A percentile compares a stretch with the other conserved stretches of the same genome.
Evolutionary conservation across 768 basidiomycete genomes (phyloP).

Genomic region (Russula olivacea): DNA sequence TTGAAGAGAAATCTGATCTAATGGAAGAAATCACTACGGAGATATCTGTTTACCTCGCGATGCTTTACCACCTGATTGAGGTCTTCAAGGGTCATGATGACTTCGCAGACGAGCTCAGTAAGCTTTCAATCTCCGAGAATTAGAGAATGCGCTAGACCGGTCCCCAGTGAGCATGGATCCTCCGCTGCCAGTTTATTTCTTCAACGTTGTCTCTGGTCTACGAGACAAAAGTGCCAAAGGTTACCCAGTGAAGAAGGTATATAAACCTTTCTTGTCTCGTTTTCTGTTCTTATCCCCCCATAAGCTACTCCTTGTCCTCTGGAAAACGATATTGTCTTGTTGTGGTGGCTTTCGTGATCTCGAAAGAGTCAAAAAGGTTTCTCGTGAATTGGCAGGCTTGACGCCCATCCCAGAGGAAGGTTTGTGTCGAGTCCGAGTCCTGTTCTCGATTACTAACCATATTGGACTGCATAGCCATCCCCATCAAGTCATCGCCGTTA

Average conservation of each 20-base stretch:
- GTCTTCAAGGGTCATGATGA: conserved; percentile 89
- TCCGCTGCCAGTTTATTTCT: conserved; percentile 87
- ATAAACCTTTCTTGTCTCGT: conserved; percentile 15
- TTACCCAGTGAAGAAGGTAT: conserved; percentile 95
- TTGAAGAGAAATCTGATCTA: conserved; percentile 66
- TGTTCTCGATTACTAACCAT: neutral
- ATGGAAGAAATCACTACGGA: conserved; percentile 90
- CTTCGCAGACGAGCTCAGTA: conserved; percentile 95
- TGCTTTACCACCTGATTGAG: conserved; percentile 94
- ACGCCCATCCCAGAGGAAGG: conserved; percentile 47
- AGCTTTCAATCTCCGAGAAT: conserved; percentile 32
- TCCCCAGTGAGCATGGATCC: conserved; percentile 87
- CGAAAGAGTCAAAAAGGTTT: conserved; percentile 71
- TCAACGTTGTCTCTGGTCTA: conserved; percentile 82
- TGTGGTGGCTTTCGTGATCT: conserved; percentile 91
- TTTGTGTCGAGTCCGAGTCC: conserved; percentile 27
- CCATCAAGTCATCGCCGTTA: conserved; percentile 83
- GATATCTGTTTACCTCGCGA: conserved; percentile 87
- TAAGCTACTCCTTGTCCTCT: conserved; percentile 85
- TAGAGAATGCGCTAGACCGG: conserved; percentile 12
- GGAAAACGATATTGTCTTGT: conserved; percentile 90
- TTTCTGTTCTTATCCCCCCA: conserved; percentile 16
- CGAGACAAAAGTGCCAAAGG: conserved; percentile 92
- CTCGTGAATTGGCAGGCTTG: conserved; percentile 80
- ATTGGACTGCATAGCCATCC: conserved; percentile 39